These are phyloP conservation scores for Melastoma candidum DNA, from an alignment of 441 rosid species.

Conservation along the genomic window DNA sequence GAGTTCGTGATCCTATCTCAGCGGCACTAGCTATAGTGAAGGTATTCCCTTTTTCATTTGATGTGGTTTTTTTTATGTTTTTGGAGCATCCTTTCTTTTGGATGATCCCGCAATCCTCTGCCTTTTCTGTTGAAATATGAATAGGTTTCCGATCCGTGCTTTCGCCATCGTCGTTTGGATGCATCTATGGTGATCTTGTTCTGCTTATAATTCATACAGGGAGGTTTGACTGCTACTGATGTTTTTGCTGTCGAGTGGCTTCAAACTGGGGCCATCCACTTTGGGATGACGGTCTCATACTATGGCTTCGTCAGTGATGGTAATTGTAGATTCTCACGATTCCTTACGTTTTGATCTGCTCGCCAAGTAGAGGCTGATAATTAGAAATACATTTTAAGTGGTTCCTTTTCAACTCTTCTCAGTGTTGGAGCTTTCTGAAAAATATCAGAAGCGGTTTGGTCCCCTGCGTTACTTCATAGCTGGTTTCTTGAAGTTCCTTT, in stretches of 20 bases:
- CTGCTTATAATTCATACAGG: slow-evolving; percentile 34
- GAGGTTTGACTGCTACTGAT: slow-evolving; percentile 91
- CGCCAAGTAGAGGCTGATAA: slow-evolving; percentile 1
- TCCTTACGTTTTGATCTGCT: not conserved
- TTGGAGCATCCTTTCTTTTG: not conserved
- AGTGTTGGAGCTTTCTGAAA: slow-evolving; percentile 96
- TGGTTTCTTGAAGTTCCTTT: slow-evolving; percentile 88
- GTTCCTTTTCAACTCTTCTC: slow-evolving; percentile 21
- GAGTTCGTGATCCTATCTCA: slow-evolving; percentile 93
- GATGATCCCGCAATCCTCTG: not conserved
- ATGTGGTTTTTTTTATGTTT: not conserved
- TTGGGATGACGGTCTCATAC: slow-evolving; percentile 92
- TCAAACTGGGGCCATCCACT: slow-evolving; percentile 71
- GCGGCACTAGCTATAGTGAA: slow-evolving; percentile 90
- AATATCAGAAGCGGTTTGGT: slow-evolving; percentile 87
- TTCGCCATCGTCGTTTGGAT: not conserved
- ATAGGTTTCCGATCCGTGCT: too few relatives aligned
- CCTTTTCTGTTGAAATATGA: too few relatives aligned
- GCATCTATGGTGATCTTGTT: slow-evolving; percentile 7
- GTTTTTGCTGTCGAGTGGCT: slow-evolving; percentile 95
- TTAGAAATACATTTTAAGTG: not conserved
- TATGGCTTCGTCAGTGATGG: slow-evolving; percentile 98
- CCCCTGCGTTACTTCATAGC: slow-evolving; percentile 96
- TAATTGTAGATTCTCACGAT: slow-evolving; percentile 21
- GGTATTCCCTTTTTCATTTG: slow-evolving; percentile 24